Evolutionary conservation across 352 stramenopile genomes (phyloP).

Genomic region (Phytopythium cucurbitacearum): DNA sequence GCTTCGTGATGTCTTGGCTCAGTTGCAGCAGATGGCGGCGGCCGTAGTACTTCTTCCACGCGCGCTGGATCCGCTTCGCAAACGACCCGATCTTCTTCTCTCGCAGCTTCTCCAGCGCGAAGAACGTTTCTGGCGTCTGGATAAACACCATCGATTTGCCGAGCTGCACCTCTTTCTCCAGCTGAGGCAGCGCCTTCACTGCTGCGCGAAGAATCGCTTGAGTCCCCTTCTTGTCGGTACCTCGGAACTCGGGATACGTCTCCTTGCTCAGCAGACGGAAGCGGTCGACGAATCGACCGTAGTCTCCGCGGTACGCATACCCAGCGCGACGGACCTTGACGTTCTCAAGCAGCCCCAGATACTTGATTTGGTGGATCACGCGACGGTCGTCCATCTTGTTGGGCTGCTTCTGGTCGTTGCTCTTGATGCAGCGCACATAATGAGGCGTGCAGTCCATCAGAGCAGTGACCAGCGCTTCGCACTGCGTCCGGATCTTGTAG

Average conservation of each 20-base stretch:
- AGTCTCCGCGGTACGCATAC: constrained; percentile 85
- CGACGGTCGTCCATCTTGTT: constrained; percentile 85
- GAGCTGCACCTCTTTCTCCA: constrained; percentile 83
- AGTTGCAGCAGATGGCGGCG: constrained; percentile 81
- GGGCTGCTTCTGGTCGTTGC: constrained; percentile 86
- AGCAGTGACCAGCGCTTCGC: constrained; percentile 78
- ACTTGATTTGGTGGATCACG: constrained; percentile 87
- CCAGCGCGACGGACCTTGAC: constrained; percentile 84
- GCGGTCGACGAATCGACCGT: constrained; percentile 81
- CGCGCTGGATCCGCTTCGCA: constrained; percentile 75
- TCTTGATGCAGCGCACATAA: constrained; percentile 92
- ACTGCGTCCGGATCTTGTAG: constrained; percentile 86
- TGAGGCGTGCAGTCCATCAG: constrained; percentile 90
- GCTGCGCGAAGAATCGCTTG: constrained; percentile 80
- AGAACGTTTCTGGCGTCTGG: constrained; percentile 86
- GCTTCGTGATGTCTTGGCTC: constrained; percentile 81
- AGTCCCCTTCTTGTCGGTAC: constrained; percentile 80
- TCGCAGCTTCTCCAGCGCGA: constrained; percentile 84
- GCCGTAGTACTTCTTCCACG: constrained; percentile 78
- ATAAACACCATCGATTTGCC: constrained; percentile 92
- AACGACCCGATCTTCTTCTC: constrained; percentile 78
- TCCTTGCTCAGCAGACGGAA: constrained; percentile 80
- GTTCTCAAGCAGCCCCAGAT: constrained; percentile 84
- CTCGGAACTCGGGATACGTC: constrained; percentile 77
- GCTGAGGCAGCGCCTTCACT: constrained; percentile 55